Conservation (phyloP, 78 protist genomes). For the Dictyostelium discoideum region dicty_2.7 NC_007089.4:18501-19000, state of each 20-base stretch:
- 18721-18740: not conserved
- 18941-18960: not conserved
- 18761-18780: not conserved
- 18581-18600: not conserved
- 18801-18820: not conserved
- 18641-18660: not conserved
- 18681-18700: not conserved
- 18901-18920: not conserved
- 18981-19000: not conserved
- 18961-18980: not conserved
- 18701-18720: not conserved
- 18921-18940: not conserved
- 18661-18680: not conserved
- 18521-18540: not conserved
- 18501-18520: not conserved
- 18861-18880: not conserved
- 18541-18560: not conserved
- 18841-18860: not conserved
- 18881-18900: not conserved
- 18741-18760: not conserved
- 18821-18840: not conserved
- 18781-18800: not conserved
- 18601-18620: not conserved
- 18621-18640: not conserved
- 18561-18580: not conserved